Evolutionary conservation across 2,329 filamentous ascomycete genomes (phyloP).

Genomic region (Aspergillus aculeatinus): DNA sequence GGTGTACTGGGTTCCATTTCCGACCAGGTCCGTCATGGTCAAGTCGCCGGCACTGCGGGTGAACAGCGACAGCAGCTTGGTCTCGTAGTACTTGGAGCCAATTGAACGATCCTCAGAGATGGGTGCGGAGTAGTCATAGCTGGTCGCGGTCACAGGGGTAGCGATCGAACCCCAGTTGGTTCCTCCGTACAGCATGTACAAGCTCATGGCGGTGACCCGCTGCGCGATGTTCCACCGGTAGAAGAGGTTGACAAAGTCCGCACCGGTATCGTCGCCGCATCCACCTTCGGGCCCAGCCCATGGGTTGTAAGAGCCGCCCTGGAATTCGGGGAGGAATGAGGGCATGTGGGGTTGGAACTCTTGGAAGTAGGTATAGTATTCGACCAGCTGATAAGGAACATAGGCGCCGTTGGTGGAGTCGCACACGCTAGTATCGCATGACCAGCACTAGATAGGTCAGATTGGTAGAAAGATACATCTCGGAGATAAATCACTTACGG

Average conservation of each 20-base stretch:
- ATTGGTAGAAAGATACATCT: conserved; percentile 24
- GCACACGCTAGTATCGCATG: conserved; percentile 62
- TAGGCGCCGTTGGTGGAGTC: conserved; percentile 60
- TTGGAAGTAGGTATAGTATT: conserved; percentile 51
- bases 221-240: conserved; percentile 63
- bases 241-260: conserved; percentile 63
- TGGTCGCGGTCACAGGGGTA: conserved; percentile 58
- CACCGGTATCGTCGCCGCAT: conserved; percentile 55
- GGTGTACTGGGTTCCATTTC: conserved; percentile 52
- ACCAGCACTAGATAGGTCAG: conserved; percentile 63
- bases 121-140: conserved; percentile 64
- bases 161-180: conserved; percentile 64
- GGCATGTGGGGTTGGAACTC: conserved; percentile 46
- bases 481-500: conserved; percentile 48
- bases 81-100: conserved; percentile 62
- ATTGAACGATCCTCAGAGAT: conserved; percentile 60
- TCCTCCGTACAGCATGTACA: conserved; percentile 67
- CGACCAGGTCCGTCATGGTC: conserved; percentile 53
- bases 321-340: conserved; percentile 59
- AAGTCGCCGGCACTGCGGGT: conserved; percentile 59
- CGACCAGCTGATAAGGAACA: conserved; percentile 53
- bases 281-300: conserved; percentile 61
- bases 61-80: conserved; percentile 61
- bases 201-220: conserved; percentile 57
- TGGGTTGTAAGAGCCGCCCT: conserved; percentile 60